Evolutionary conservation across 164 flowering plant genomes (phyloP).

Genomic region (Berberis vulgaris): DNA sequence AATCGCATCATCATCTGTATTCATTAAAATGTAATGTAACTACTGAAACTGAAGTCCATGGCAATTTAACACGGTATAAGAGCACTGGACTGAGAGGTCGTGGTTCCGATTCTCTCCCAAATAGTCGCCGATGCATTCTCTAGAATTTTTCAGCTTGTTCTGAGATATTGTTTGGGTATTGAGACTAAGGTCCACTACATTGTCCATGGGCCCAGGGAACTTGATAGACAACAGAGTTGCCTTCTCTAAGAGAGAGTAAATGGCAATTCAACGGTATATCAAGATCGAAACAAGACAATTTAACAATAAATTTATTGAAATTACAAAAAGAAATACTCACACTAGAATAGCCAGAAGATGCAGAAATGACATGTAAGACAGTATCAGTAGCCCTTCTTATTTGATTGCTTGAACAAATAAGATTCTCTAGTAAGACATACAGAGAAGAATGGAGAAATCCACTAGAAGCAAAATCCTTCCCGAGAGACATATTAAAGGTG

Average conservation of each 20-base stretch:
- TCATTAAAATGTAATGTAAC: too few species aligned
- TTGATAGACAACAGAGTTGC: too few species aligned
- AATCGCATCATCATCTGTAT: not conserved
- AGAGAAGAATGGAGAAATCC: slow-evolving; percentile 92
- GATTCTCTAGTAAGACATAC: slow-evolving; percentile 75
- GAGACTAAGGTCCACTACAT: too few species aligned
- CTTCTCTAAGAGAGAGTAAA: too few species aligned
- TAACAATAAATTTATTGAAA: not conserved
- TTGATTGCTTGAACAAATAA: slow-evolving; percentile 62
- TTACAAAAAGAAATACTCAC: slow-evolving; percentile 33
- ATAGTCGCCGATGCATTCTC: too few species aligned
- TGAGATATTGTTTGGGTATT: too few species aligned
- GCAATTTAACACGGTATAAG: too few species aligned
- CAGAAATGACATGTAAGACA: slow-evolving; percentile 56
- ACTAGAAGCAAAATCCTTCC: slow-evolving; percentile 55
- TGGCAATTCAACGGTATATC: not conserved
- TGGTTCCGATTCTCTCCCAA: too few species aligned
- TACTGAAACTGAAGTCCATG: too few species aligned
- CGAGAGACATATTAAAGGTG: slow-evolving; percentile 60
- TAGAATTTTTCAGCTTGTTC: too few species aligned
- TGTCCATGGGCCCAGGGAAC: too few species aligned
- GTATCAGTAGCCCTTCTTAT: slow-evolving; percentile 74
- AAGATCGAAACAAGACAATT: not conserved
- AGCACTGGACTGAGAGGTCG: too few species aligned
- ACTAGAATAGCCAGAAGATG: slow-evolving; percentile 55